A percentile compares a stretch with the other conserved stretches of the same genome.
Evolutionary conservation across 495 filamentous ascomycete genomes (phyloP).

Genomic region (Neurospora sp.): DNA sequence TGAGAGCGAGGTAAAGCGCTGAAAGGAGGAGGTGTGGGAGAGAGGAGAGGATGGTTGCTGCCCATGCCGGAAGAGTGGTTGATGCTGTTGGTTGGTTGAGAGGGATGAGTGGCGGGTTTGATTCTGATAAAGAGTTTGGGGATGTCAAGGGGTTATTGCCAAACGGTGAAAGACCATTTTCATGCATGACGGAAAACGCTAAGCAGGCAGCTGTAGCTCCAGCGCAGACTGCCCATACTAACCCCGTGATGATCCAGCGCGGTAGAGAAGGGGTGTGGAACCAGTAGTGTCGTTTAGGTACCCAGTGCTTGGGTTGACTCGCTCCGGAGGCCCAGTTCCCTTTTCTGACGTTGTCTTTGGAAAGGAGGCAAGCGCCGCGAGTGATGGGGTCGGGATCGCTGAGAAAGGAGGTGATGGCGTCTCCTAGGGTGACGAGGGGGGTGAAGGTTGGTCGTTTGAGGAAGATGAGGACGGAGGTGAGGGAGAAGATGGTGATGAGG

Average conservation of each 20-base stretch:
- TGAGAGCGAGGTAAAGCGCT: constrained; percentile 29
- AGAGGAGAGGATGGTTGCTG: constrained; percentile 20
- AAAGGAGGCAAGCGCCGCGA: constrained; percentile 26
- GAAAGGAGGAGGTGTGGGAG: constrained; percentile 33
- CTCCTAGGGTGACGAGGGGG: constrained; percentile 35
- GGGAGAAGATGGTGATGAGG: constrained; percentile 24
- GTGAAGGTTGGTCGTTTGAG: constrained; percentile 19
- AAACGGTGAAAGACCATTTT: constrained; percentile 20
- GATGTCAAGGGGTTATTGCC: constrained; percentile 2
- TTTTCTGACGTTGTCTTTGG: constrained; percentile 29
- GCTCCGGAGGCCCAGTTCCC: constrained; percentile 25
- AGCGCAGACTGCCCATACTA: constrained; percentile 18
- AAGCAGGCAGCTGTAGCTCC: constrained; percentile 24
- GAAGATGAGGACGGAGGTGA: constrained; percentile 24
- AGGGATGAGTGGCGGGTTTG: background rate
- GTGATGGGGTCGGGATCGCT: constrained; percentile 28
- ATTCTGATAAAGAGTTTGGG: background rate
- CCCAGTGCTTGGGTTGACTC: constrained; percentile 24
- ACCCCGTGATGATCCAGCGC: constrained; percentile 22
- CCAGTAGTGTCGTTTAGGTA: constrained; percentile 31
- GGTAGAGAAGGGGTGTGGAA: constrained; percentile 26
- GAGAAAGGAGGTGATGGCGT: constrained; percentile 38
- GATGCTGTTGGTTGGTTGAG: constrained; percentile 2
- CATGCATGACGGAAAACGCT: constrained; percentile 11
- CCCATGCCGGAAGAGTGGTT: too few species aligned